Conservation (phyloP, 2,329 filamentous ascomycete species). For the Fusarium armeniacum region DNA sequence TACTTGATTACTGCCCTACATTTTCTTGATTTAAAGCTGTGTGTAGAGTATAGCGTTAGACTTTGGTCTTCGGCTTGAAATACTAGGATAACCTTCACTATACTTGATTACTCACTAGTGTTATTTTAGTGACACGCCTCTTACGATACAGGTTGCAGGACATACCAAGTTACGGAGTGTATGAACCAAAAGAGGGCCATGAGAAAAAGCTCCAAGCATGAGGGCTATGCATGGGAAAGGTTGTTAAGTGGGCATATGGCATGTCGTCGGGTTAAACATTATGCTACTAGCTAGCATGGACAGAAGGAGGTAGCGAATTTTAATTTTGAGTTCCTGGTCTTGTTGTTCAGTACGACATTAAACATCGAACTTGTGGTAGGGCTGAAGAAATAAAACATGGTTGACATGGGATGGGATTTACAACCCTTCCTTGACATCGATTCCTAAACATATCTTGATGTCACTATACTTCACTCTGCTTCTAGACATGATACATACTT, state of each 20-base stretch:
- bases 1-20: too few species aligned
- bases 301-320: background rate
- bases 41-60: too few species aligned
- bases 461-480: background rate
- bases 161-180: background rate
- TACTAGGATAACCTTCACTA: too few species aligned
- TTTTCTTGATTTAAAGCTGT: too few species aligned
- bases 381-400: conserved; percentile 32
- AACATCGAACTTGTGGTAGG: conserved; percentile 31
- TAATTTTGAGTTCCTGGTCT: conserved; percentile 45
- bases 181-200: background rate
- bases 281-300: background rate
- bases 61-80: too few species aligned
- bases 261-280: background rate
- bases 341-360: conserved; percentile 33
- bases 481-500: background rate
- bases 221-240: conserved; percentile 44
- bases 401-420: conserved; percentile 14
- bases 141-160: too few species aligned
- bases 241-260: conserved; percentile 52
- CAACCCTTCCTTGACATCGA: background rate
- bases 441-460: background rate
- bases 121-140: too few species aligned
- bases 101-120: too few species aligned
- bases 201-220: background rate